A percentile compares a stretch with the other conserved stretches of the same genome.
These are phyloP conservation scores for Sextonia rubra DNA, from an alignment of 164 flowering plant species.

Conservation along the genomic window DNA sequence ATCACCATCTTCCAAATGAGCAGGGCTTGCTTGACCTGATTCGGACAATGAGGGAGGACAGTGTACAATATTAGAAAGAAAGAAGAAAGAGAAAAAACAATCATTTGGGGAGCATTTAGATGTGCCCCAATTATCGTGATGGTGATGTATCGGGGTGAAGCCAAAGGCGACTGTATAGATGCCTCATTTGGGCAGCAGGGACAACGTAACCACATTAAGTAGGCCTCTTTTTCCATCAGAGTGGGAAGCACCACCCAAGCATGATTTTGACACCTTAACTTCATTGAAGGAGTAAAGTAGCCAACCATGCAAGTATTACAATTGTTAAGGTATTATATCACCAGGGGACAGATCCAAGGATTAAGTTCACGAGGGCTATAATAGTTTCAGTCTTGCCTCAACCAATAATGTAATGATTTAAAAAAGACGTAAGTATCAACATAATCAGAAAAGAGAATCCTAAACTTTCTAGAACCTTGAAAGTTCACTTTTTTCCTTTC, in stretches of 20 bases:
- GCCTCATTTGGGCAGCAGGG: not conserved
- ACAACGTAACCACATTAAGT: not conserved
- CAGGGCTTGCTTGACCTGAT: slow-evolving; percentile 44
- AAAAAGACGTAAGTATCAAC: not conserved
- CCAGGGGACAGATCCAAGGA: too few species aligned
- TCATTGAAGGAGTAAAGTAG: not conserved
- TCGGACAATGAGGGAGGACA: slow-evolving; percentile 7
- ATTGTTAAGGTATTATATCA: too few species aligned
- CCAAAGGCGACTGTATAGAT: not conserved
- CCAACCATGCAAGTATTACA: too few species aligned
- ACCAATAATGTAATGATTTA: too few species aligned
- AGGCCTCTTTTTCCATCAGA: not conserved
- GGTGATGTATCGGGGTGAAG: not conserved
- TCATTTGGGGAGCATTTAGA: not conserved
- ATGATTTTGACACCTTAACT: not conserved
- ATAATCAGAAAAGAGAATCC: not conserved
- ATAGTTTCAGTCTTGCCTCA: too few species aligned
- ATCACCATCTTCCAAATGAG: slow-evolving; percentile 41
- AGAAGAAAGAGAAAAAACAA: not conserved
- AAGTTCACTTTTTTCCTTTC: too few species aligned
- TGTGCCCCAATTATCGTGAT: not conserved
- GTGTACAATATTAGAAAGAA: not conserved
- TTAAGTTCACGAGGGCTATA: too few species aligned
- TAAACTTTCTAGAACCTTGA: too few species aligned
- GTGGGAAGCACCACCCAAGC: not conserved